Evolutionary conservation across 768 basidiomycete species (phyloP), one percentile per base, ranked within the genome.

Genomic region (Boletellus sp.): DNA sequence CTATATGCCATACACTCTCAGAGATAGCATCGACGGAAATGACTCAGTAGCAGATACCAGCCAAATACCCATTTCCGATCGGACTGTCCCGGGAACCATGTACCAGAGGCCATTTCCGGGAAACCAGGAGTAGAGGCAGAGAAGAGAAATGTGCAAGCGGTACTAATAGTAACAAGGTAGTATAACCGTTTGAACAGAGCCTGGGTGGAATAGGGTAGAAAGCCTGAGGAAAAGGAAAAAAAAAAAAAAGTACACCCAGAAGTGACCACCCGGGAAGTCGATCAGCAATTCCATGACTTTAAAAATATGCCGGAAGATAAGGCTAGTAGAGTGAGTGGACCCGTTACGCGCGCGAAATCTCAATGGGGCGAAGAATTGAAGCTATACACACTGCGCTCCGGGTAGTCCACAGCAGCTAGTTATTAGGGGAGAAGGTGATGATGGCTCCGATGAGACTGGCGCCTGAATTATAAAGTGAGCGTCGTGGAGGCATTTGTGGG

Each of bases 51-150:
- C 4, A 58, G 69, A 38, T 58, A 79, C 83, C 84, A 56, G 75
- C 85, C 42, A 87, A 72, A 58, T 79, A 84, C 1, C 87, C 87
- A 65, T 90, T 90, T 31, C 87, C 87, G 24, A 88, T 70, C 0
- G 87, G 87, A 23, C 62, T 0, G 61, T 61, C 2, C 78, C 83
- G 0, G 79, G 75, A 15, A 72, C 50, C 4, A 68, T 77, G 55
- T 83, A 89, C 87, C 87, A 89, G 24, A 89, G 70, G 6, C 80
- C 86, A 66, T 89, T 88, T n/a, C 87, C 87, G 12, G 87, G 58
- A 89, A 86, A n/a, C 73, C 76, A 20, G 64, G 46, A 26, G 63
- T 52, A 28, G 68, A 55, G 11, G 7, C 28, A 35, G 24, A 31
- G 5, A 51, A 40, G 51, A 55, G 42, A 37, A 50, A 56, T 12